Percentiles rank a stretch among this genome's conserved stretches.
These are phyloP conservation scores for Allium fistulosum DNA, from an alignment of 106 monocot species.

Conservation along the genomic window DNA sequence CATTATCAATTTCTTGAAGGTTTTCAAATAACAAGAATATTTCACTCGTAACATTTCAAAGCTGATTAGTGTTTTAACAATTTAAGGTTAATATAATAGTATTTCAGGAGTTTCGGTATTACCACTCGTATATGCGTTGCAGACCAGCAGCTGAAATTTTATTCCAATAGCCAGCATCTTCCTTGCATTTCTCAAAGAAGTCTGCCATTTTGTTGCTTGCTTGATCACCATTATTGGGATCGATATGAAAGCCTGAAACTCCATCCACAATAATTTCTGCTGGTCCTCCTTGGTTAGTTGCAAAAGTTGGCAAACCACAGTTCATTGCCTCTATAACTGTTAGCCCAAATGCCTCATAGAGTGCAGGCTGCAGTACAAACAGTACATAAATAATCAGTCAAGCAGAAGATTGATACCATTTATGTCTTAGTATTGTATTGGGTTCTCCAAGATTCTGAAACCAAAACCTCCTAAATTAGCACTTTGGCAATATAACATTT, in stretches of 20 bases:
- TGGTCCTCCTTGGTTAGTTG: slow-evolving; percentile 92
- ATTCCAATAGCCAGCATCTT: slow-evolving; percentile 68
- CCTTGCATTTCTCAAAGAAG: slow-evolving; percentile 84
- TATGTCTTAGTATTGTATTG: too few relatives aligned
- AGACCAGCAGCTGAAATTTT: slow-evolving; percentile 74
- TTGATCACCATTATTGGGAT: slow-evolving; percentile 70
- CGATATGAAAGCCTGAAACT: slow-evolving; percentile 79
- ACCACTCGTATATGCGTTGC: slow-evolving; percentile 93
- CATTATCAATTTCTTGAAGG: background rate
- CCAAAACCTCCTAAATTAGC: too few relatives aligned
- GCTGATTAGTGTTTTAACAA: too few relatives aligned
- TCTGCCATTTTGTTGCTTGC: slow-evolving; percentile 84
- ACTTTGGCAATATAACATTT: too few relatives aligned
- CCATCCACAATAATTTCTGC: slow-evolving; percentile 92
- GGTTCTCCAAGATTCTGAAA: too few relatives aligned
- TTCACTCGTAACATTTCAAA: too few relatives aligned
- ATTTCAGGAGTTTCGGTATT: slow-evolving; percentile 1
- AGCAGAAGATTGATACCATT: too few relatives aligned
- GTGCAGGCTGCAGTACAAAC: slow-evolving; percentile 51
- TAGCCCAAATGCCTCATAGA: slow-evolving; percentile 49
- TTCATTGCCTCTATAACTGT: slow-evolving; percentile 95
- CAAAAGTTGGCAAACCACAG: slow-evolving; percentile 88
- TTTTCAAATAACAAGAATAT: too few relatives aligned
- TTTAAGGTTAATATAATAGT: background rate
- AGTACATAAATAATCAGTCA: background rate